These are phyloP conservation scores for Aureobasidium sp. DNA, from an alignment of 2,329 filamentous ascomycete genomes.

Conservation along the genomic window DNA sequence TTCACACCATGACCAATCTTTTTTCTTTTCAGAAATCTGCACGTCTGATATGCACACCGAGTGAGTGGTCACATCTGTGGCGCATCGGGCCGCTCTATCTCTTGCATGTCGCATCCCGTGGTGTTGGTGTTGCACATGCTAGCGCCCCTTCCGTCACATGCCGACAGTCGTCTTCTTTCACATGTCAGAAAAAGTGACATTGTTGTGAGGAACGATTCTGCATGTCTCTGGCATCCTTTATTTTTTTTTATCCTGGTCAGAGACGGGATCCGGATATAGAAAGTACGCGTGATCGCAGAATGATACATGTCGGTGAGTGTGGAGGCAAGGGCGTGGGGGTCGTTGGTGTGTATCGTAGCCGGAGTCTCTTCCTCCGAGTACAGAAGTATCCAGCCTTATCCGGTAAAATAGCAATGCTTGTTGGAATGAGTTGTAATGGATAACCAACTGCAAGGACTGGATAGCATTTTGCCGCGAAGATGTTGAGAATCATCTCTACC, in stretches of 20 bases:
- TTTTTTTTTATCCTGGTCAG: not conserved
- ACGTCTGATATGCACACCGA: not conserved
- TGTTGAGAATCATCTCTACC: not conserved
- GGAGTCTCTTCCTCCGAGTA: constrained; percentile 2
- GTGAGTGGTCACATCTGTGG: not conserved
- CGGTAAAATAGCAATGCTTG: not conserved
- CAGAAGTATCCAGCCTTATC: not conserved
- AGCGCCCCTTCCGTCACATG: not conserved
- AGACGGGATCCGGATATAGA: not conserved
- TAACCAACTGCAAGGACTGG: not conserved
- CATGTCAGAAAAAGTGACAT: no score
- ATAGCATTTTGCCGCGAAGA: not conserved
- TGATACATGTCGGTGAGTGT: not conserved
- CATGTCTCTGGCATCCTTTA: no score
- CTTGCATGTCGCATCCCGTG: not conserved
- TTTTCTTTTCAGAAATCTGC: not conserved
- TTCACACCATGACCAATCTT: not conserved
- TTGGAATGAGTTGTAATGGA: not conserved
- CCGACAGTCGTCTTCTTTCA: not conserved
- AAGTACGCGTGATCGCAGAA: not conserved
- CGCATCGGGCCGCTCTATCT: constrained; percentile 1
- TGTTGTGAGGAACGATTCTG: no score
- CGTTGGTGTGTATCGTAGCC: not conserved
- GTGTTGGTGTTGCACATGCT: not conserved
- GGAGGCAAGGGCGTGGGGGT: not conserved